Evolutionary conservation across 192 early-diverging fungal genomes (phyloP).

Genomic region (Backusella australiensis): DNA sequence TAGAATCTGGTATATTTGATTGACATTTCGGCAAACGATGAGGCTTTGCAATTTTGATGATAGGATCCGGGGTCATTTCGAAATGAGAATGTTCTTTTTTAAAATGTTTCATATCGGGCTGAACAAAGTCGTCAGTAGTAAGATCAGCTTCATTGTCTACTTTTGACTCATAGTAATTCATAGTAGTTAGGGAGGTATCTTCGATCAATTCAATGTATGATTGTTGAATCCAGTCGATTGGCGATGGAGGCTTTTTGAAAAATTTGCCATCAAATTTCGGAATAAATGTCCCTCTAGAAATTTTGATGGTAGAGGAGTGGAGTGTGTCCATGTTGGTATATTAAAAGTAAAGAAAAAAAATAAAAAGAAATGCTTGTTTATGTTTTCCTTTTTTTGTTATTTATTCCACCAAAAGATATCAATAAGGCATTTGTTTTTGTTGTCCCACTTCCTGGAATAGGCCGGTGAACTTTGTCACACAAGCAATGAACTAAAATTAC

Average conservation of each 20-base stretch:
- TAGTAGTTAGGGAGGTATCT: background rate
- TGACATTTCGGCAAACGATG: background rate
- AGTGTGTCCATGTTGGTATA: background rate
- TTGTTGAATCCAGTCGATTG: slow-evolving; percentile 7
- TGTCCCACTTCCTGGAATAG: background rate
- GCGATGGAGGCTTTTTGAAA: background rate
- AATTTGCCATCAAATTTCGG: background rate
- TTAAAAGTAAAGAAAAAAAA: background rate
- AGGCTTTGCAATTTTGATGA: slow-evolving; percentile 1
- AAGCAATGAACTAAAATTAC: background rate
- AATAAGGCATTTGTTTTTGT: slow-evolving; percentile 4
- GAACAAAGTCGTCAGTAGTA: too few species aligned
- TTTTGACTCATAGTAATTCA: slow-evolving; percentile 1
- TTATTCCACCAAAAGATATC: background rate
- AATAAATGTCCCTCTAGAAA: background rate
- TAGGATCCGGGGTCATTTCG: background rate
- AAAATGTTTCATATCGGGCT: background rate
- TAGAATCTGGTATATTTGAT: background rate
- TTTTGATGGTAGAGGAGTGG: background rate
- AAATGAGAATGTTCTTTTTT: background rate
- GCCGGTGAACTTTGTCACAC: background rate
- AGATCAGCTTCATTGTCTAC: background rate
- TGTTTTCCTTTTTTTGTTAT: background rate
- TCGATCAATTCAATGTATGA: slow-evolving; percentile 8
- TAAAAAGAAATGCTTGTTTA: background rate